Conservation (phyloP, 2,329 filamentous ascomycete genomes). For the Trichoderma endophyticum region DNA sequence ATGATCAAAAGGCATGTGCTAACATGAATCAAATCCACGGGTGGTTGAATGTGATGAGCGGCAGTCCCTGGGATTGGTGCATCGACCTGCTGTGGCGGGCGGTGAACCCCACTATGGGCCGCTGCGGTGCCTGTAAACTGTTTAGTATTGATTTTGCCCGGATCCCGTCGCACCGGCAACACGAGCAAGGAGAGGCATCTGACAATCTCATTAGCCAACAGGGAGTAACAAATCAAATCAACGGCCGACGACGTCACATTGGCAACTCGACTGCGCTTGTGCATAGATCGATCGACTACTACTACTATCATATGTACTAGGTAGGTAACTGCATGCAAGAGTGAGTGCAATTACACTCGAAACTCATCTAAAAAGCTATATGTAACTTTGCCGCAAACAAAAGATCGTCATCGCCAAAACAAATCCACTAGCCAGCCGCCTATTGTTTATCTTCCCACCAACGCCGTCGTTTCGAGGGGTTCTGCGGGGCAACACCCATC, state of each 20-base stretch:
- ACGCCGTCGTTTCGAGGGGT: slow-evolving; percentile 1
- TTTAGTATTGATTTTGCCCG: background rate
- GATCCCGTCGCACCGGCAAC: slow-evolving; percentile 11
- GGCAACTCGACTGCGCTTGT: background rate
- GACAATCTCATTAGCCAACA: background rate
- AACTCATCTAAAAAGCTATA: background rate
- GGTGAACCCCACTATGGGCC: slow-evolving; percentile 23
- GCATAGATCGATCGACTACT: background rate
- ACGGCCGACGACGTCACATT: background rate
- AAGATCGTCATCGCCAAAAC: background rate
- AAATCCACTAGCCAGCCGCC: background rate
- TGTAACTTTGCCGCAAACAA: background rate
- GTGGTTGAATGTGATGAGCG: background rate
- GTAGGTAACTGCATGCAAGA: background rate
- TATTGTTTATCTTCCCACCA: background rate
- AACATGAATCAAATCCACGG: background rate
- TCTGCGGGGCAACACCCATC: slow-evolving; percentile 5
- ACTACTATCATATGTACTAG: background rate
- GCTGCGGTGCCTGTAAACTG: background rate
- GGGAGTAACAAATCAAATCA: background rate
- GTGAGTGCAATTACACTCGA: background rate
- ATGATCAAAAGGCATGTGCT: background rate
- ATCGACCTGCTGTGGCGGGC: slow-evolving; percentile 17
- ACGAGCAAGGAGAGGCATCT: background rate
- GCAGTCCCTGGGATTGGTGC: background rate